Evolutionary conservation across 148 eudicot genomes (phyloP).

Genomic region (Camellia japonica): DNA sequence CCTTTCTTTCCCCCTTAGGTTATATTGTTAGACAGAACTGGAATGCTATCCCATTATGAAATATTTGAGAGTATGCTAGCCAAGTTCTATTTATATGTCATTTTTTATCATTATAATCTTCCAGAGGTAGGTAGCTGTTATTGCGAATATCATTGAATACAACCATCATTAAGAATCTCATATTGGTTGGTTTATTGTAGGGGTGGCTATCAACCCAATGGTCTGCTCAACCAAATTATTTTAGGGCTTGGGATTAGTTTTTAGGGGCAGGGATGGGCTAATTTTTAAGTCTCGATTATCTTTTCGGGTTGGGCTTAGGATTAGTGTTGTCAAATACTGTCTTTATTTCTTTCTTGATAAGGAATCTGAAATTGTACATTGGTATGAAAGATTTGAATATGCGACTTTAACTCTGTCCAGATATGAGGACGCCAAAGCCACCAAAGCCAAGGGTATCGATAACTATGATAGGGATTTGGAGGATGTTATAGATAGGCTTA

Average conservation of each 20-base stretch:
- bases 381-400: neutral
- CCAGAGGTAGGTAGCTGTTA: too few species aligned
- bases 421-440: constrained; percentile 82
- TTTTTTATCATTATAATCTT: neutral
- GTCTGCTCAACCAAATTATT: neutral
- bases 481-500: constrained; percentile 89
- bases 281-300: neutral
- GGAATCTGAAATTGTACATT: neutral
- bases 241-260: neutral
- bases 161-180: too few species aligned
- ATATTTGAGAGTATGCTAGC: neutral
- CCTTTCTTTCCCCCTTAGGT: neutral
- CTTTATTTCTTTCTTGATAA: neutral
- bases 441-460: constrained; percentile 69
- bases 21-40: neutral
- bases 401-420: constrained; percentile 48
- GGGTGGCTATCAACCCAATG: too few species aligned
- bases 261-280: neutral
- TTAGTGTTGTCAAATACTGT: neutral
- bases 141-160: too few species aligned
- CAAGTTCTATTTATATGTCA: neutral
- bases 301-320: neutral
- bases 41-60: neutral
- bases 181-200: too few species aligned
- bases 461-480: constrained; percentile 83